Percentiles rank a stretch among this genome's conserved stretches.
These are phyloP conservation scores for Stemphylium lycopersici DNA, from an alignment of 2,329 filamentous ascomycete genomes.

Conservation along the genomic window DNA sequence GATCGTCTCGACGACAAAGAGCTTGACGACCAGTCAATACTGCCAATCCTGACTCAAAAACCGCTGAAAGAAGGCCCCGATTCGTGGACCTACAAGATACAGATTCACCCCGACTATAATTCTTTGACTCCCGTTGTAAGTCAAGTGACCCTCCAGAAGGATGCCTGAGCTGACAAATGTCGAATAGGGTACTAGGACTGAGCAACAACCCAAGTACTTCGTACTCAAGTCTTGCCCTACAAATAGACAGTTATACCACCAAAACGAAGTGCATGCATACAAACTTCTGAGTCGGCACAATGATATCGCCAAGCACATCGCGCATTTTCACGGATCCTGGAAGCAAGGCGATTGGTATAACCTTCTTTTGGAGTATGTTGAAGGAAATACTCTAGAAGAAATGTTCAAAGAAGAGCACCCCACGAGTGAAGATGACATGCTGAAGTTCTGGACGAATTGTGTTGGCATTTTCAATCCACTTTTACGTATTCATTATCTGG, in stretches of 20 bases:
- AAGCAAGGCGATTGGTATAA: constrained; percentile 28
- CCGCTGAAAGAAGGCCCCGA: not conserved
- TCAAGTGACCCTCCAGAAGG: no score
- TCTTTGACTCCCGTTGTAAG: not conserved
- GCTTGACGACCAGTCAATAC: not conserved
- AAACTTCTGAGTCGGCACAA: constrained; percentile 2
- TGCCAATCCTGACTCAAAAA: constrained; percentile 12
- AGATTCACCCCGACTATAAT: constrained; percentile 18
- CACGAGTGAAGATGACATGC: constrained; percentile 23
- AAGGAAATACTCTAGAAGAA: constrained; percentile 40
- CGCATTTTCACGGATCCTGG: constrained; percentile 26
- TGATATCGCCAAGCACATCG: constrained; percentile 9
- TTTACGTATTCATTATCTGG: constrained; percentile 29
- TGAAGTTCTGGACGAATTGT: constrained; percentile 42
- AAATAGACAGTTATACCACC: constrained; percentile 7
- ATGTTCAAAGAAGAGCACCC: constrained; percentile 39
- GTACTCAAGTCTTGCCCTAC: constrained; percentile 23
- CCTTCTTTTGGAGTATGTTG: constrained; percentile 47
- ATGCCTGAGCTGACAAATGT: no score
- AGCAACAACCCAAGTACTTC: constrained; percentile 10
- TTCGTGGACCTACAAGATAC: constrained; percentile 12
- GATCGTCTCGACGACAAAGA: constrained; percentile 1
- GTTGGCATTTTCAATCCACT: constrained; percentile 38
- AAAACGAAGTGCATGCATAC: constrained; percentile 23
- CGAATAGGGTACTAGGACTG: no score